phyloP scores from a whole-genome alignment of 148 eudicot genomes.

The Oxyria digyna region DNA sequence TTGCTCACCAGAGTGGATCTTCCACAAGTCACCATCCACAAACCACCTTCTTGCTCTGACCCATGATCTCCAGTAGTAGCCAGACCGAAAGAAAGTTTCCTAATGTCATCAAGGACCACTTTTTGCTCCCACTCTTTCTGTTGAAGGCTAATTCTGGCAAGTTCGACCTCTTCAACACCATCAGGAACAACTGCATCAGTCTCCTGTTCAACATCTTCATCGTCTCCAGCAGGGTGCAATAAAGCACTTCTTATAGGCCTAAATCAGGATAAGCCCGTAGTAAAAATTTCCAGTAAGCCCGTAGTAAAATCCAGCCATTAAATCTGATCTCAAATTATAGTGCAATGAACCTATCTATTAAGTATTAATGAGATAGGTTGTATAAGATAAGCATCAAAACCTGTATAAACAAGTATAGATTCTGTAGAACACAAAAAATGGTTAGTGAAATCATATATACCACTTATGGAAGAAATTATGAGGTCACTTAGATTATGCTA shows the following conservation, averaged over 20 bases:
- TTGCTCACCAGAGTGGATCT: constrained; percentile 62
- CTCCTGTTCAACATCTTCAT: constrained; percentile 92
- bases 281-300: not conserved
- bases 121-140: constrained; percentile 64
- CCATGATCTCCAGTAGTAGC: constrained; percentile 43
- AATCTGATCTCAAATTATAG: not conserved
- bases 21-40: constrained; percentile 81
- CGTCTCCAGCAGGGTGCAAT: constrained; percentile 67
- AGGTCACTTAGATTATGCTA: not conserved
- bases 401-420: not conserved
- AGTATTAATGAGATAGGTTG: no score
- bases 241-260: constrained; percentile 88
- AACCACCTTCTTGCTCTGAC: constrained; percentile 45
- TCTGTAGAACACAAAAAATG: not conserved
- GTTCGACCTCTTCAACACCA: constrained; percentile 98
- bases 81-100: constrained; percentile 40
- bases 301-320: not conserved
- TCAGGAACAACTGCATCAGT: constrained; percentile 98
- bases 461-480: not conserved
- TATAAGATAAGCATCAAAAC: not conserved
- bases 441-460: not conserved
- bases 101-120: constrained; percentile 66
- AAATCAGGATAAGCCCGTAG: constrained; percentile 13
- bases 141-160: constrained; percentile 78
- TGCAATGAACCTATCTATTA: not conserved